These are phyloP conservation scores for Bruguiera sexangula DNA, from an alignment of 345 rosid species.

Conservation along the genomic window DNA sequence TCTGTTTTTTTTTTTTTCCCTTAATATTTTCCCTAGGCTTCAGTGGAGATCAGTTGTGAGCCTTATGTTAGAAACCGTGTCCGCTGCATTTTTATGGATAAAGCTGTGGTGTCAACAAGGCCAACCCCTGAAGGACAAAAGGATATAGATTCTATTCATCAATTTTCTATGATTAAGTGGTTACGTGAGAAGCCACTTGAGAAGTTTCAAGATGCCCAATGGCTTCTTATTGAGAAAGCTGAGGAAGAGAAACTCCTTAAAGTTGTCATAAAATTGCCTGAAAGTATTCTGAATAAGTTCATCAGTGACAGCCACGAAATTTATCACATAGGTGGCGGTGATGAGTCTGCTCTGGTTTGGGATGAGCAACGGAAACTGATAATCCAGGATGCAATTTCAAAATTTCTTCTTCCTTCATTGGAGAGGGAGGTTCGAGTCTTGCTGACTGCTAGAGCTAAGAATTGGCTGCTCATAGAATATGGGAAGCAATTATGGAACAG, in stretches of 20 bases:
- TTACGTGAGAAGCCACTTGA: slow-evolving; percentile 85
- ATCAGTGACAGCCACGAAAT: slow-evolving; percentile 49
- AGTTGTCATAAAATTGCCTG: slow-evolving; percentile 77
- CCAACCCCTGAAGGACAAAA: slow-evolving; percentile 83
- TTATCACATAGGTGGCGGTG: slow-evolving; percentile 78
- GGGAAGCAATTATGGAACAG: slow-evolving; percentile 84
- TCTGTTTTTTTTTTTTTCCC: background rate
- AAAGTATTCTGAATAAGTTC: slow-evolving; percentile 47
- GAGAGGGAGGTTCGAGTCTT: slow-evolving; percentile 92
- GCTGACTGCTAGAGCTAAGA: slow-evolving; percentile 73
- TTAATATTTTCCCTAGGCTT: slow-evolving; percentile 51
- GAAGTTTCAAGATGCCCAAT: slow-evolving; percentile 81
- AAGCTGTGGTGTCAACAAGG: slow-evolving; percentile 80
- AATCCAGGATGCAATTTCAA: slow-evolving; percentile 65
- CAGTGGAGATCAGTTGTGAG: slow-evolving; percentile 95
- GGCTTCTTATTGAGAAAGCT: slow-evolving; percentile 97
- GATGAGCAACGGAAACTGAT: slow-evolving; percentile 89
- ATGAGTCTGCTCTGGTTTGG: slow-evolving; percentile 93
- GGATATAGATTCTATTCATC: slow-evolving; percentile 85
- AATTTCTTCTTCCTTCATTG: slow-evolving; percentile 85
- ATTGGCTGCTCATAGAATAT: slow-evolving; percentile 70
- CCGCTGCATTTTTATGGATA: slow-evolving; percentile 65
- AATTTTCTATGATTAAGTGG: slow-evolving; percentile 85
- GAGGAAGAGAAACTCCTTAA: slow-evolving; percentile 98
- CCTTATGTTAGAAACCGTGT: slow-evolving; percentile 78